Evolutionary conservation across 257 asterid genomes (phyloP).

Genomic region (Solanum lycopersicoides): DNA sequence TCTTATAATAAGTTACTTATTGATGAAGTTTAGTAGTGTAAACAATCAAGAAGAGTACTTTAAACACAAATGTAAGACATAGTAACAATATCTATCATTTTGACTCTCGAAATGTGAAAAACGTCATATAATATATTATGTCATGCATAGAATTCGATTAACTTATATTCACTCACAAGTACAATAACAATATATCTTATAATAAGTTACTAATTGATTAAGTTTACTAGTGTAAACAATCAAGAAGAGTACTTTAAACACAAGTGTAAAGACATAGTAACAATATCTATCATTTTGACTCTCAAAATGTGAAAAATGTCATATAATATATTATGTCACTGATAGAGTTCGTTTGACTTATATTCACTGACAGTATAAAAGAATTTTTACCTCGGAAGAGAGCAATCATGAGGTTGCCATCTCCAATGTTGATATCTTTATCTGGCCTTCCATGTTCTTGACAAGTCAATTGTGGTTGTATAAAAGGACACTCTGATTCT

Average conservation of each 20-base stretch:
- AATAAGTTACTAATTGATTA: no score
- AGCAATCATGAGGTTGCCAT: constrained; percentile 87
- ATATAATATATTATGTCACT: background rate
- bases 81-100: background rate
- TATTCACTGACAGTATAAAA: background rate
- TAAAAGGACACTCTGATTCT: constrained; percentile 82
- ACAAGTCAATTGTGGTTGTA: constrained; percentile 89
- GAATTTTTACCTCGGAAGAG: constrained; percentile 54
- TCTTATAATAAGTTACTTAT: no score
- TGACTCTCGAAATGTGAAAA: background rate
- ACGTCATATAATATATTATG: background rate
- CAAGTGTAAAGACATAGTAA: background rate
- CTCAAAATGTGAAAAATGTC: background rate
- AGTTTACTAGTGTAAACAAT: background rate
- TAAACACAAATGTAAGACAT: background rate
- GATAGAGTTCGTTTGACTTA: background rate
- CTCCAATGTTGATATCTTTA: constrained; percentile 72
- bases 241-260: background rate
- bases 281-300: background rate
- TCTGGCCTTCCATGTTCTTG: constrained; percentile 87
- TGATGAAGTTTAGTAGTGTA: background rate
- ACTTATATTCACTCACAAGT: background rate
- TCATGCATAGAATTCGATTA: background rate
- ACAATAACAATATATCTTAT: background rate
- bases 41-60: background rate